phyloP scores from a whole-genome alignment of 768 basidiomycete genomes.

The Naganishia antarctica region DNA sequence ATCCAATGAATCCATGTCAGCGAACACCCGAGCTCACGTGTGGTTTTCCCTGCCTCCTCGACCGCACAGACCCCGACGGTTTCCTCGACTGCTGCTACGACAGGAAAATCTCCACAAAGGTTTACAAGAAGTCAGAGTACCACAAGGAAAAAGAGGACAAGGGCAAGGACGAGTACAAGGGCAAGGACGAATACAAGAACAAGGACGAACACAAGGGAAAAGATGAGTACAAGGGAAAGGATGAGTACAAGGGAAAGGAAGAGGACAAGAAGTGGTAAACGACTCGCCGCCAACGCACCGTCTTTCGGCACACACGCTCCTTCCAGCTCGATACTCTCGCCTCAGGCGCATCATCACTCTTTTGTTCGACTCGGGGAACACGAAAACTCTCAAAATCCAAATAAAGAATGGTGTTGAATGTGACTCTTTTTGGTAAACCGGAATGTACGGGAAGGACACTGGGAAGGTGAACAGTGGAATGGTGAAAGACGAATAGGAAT shows the following conservation, averaged over 20 bases:
- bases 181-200: too few relatives aligned
- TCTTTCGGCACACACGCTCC: not conserved
- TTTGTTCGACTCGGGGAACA: not conserved
- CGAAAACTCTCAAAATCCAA: not conserved
- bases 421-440: not conserved
- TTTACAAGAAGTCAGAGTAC: not conserved
- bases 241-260: too few relatives aligned
- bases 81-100: constrained; percentile 18
- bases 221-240: too few relatives aligned
- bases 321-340: not conserved
- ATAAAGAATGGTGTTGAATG: not conserved
- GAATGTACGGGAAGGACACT: not conserved
- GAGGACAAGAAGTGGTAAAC: constrained; percentile 11
- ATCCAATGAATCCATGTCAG: not conserved
- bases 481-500: not conserved
- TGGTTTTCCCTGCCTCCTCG: not conserved
- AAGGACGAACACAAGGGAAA: too few relatives aligned
- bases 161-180: too few relatives aligned
- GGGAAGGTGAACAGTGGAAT: constrained; percentile 1
- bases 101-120: constrained; percentile 8
- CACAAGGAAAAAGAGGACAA: not conserved
- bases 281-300: not conserved
- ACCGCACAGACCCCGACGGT: constrained; percentile 12
- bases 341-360: not conserved
- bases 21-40: not conserved